Evolutionary conservation across 805 yeast genomes (phyloP), one percentile per base, ranked within the genome.

Genomic region (Kockiozyma suomiensis): DNA sequence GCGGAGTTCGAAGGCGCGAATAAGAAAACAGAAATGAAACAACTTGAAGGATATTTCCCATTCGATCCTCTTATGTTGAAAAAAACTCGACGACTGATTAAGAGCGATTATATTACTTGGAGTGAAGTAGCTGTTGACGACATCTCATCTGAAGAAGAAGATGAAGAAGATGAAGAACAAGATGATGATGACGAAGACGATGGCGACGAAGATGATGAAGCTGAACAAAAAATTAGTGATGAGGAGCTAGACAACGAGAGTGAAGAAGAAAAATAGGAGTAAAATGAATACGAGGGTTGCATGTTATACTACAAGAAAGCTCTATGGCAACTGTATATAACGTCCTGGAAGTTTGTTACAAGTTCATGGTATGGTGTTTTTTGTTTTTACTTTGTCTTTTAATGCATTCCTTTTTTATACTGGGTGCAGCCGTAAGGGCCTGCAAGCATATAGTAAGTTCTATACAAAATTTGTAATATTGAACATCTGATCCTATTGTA

Each of bases 21-120:
- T 17, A 23, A n/a, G 32, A 52, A 41, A 30, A 28, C 32, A 10
- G 50, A 38, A 17, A 54, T 62, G 58, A 45, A 28, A 66, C 96
- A 90, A 69, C 78, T 93, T 54, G 97, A 92, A 72, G 91, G 94
- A n/a, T 93, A 90, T 72, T 93, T 93, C 74, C 99, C 99, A 12
- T 93, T 89, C 72, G 98, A 93, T 76, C 99, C 99, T 0, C 74
- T 94, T 62, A 83, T 88, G 52, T 79, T 93, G 64, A 87, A 85
- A 47, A 74, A 74, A 10, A 82, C 89, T 50, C 83, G 85, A 68
- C 72, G 75, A 41, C 72, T 83, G 35, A 75, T 94, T 57, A 76
- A 79, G 33, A 78, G 75, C 4, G 79, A 80, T 60, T 88, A 85
- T 70, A 84, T 92, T 28, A 94, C 91, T 68, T 93, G 98, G 98